Conservation (phyloP, 768 basidiomycete genomes). For the Tylopilus vinaceipallidus region DNA sequence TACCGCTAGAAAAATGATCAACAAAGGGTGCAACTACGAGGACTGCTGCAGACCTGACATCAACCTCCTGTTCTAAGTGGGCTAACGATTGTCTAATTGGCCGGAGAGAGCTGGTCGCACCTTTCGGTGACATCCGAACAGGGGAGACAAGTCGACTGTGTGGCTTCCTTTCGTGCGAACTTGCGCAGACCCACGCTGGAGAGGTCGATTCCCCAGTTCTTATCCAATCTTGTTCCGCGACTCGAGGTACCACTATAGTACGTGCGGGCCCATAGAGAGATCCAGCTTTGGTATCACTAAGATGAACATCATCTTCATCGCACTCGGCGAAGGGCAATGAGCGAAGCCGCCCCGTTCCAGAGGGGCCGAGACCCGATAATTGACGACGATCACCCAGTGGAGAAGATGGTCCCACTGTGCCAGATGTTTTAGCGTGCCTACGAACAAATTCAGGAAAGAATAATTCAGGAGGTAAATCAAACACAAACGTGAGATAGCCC, state of each 20-base stretch:
- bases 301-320: not conserved
- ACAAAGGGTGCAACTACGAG: not conserved
- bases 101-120: not conserved
- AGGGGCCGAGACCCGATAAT: not conserved
- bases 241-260: not conserved
- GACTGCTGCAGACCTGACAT: conserved; percentile 9
- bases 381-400: conserved; percentile 9
- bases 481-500: conserved; percentile 11
- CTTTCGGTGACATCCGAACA: not conserved
- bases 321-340: not conserved
- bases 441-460: conserved; percentile 6
- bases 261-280: not conserved
- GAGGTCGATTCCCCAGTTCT: not conserved
- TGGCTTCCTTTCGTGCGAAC: conserved; percentile 12
- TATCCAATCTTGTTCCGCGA: not conserved
- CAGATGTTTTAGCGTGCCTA: conserved; percentile 5
- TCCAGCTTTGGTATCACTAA: conserved; percentile 1
- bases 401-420: conserved; percentile 9
- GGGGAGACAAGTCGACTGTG: not conserved
- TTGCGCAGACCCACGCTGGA: not conserved
- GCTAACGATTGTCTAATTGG: not conserved
- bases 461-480: not conserved
- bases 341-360: not conserved
- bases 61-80: not conserved
- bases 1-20: conserved; percentile 11